phyloP scores from a whole-genome alignment of 108 stramenopile genomes.

The Nitzschia palea region DNA sequence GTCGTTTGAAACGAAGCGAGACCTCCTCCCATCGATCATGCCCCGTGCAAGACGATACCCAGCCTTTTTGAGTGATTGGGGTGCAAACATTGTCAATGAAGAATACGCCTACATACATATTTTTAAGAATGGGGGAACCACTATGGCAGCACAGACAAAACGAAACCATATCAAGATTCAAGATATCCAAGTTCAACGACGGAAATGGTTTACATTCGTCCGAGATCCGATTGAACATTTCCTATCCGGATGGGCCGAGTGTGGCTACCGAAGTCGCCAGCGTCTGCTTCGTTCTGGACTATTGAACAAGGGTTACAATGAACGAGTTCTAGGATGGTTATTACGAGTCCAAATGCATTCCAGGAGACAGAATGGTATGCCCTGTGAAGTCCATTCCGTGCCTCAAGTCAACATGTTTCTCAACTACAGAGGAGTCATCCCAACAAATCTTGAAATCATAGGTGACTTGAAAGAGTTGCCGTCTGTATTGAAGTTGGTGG shows the following conservation, averaged over 20 bases:
- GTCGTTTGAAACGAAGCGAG: background rate
- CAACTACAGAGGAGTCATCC: background rate
- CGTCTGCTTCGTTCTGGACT: background rate
- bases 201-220: background rate
- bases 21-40: background rate
- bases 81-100: slow-evolving; percentile 11
- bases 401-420: slow-evolving; percentile 29
- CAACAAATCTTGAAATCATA: slow-evolving; percentile 3
- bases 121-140: slow-evolving; percentile 14
- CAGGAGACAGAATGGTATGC: background rate
- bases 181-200: background rate
- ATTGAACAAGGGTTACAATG: background rate
- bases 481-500: slow-evolving; percentile 12
- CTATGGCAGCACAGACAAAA: background rate
- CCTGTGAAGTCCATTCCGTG: slow-evolving; percentile 23
- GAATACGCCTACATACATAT: slow-evolving; percentile 6
- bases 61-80: background rate
- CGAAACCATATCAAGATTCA: background rate
- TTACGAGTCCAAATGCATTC: background rate
- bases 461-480: slow-evolving; percentile 27
- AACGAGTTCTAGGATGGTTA: background rate
- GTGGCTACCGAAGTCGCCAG: background rate
- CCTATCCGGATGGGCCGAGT: slow-evolving; percentile 12
- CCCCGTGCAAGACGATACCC: background rate
- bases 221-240: slow-evolving; percentile 18